Conservation (phyloP, 2,329 filamentous ascomycete species). For the Rhynchosporium secalis region DNA sequence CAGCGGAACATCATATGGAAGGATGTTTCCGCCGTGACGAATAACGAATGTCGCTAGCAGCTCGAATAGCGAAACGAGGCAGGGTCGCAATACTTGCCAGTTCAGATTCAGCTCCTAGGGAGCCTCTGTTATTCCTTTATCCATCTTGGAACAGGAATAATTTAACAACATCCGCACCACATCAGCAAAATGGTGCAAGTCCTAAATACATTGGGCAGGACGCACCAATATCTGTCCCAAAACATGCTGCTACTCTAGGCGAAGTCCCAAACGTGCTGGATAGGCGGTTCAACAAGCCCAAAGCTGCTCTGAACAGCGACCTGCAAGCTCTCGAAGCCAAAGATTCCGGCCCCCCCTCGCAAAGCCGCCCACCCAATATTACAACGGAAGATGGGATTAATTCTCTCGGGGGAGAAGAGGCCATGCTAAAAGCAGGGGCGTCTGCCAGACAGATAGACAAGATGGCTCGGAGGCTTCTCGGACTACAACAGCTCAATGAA, state of each 20-base stretch:
- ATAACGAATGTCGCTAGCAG: constrained; percentile 48
- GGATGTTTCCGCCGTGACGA: constrained; percentile 32
- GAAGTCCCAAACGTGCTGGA: constrained; percentile 7
- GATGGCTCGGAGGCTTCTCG: constrained; percentile 13
- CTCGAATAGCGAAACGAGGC: constrained; percentile 44
- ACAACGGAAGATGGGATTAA: constrained; percentile 10
- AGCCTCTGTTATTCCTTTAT: constrained; percentile 48
- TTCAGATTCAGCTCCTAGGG: constrained; percentile 42
- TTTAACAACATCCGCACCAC: constrained; percentile 20
- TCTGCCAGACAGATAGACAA: background rate
- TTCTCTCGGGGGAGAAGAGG: background rate
- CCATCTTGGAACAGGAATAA: constrained; percentile 43
- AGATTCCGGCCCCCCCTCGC: background rate
- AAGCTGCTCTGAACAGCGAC: background rate
- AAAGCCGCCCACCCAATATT: constrained; percentile 10
- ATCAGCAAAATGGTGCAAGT: constrained; percentile 1
- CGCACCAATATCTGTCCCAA: background rate
- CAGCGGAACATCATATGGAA: constrained; percentile 8
- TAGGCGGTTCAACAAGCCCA: constrained; percentile 10
- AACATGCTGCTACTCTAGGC: constrained; percentile 1
- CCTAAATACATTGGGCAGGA: background rate
- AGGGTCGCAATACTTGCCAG: constrained; percentile 43
- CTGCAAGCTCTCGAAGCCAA: background rate
- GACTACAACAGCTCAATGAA: background rate
- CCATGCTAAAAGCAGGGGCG: background rate